phyloP scores from a whole-genome alignment of 306 rosid genomes.

The Sesbania bispinosa region DNA sequence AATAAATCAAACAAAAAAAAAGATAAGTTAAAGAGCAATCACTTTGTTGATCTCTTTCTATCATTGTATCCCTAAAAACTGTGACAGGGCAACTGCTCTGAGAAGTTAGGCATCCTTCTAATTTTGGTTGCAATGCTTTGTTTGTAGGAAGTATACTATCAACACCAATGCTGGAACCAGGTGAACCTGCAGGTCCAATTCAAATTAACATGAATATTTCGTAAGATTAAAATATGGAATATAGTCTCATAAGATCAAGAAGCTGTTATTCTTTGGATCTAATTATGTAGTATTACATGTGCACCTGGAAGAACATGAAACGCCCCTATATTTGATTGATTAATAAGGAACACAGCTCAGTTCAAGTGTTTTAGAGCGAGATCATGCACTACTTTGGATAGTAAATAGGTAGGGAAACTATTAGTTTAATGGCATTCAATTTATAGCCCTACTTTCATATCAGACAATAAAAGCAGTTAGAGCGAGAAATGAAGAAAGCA shows the following conservation, averaged over 20 bases:
- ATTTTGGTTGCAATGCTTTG: slow-evolving; percentile 18
- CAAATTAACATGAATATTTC: slow-evolving; percentile 12
- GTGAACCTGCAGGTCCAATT: slow-evolving; percentile 34
- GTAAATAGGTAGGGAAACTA: background rate
- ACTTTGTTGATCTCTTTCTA: slow-evolving; percentile 31
- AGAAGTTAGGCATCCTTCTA: slow-evolving; percentile 30
- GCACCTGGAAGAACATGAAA: background rate
- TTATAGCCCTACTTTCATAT: background rate
- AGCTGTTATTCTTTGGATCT: background rate
- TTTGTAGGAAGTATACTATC: background rate
- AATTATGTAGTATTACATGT: background rate
- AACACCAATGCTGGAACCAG: slow-evolving; percentile 8
- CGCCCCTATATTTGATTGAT: background rate
- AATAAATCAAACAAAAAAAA: slow-evolving; percentile 2
- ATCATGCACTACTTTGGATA: background rate
- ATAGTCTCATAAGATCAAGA: background rate
- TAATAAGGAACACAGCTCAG: background rate
- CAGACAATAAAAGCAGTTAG: background rate
- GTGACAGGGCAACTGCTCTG: slow-evolving; percentile 12
- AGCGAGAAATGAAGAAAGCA: background rate
- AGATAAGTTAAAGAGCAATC: background rate
- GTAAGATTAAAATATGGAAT: background rate
- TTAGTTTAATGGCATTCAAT: background rate
- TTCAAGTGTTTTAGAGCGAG: background rate
- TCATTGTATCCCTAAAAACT: slow-evolving; percentile 2